These are phyloP conservation scores for Paraurostyla sp. DNA, from an alignment of 73 alveolate genomes.

Conservation along the genomic window DNA sequence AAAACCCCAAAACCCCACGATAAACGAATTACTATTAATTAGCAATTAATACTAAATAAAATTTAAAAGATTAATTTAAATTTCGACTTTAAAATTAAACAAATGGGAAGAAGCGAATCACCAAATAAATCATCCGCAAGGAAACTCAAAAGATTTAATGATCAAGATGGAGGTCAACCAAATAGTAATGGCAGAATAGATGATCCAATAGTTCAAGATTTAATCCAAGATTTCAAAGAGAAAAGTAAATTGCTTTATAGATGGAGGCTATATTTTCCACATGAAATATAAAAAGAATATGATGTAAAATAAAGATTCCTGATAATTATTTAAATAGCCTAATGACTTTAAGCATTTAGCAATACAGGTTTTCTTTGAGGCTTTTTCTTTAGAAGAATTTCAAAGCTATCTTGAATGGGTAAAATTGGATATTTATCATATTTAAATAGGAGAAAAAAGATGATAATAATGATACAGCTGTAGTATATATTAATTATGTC, in stretches of 20 bases:
- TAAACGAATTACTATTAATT: too few species aligned
- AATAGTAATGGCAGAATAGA: not conserved
- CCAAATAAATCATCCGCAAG: too few species aligned
- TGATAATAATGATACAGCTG: conserved; percentile 17
- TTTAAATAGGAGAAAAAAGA: conserved; percentile 14
- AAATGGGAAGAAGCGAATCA: too few species aligned
- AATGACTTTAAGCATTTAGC: conserved; percentile 70
- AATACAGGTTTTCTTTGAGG: conserved; percentile 63
- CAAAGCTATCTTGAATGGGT: conserved; percentile 64
- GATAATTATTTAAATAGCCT: not conserved
- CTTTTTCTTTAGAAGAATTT: conserved; percentile 52
- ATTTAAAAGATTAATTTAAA: too few species aligned
- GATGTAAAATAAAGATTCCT: conserved; percentile 51
- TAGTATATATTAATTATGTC: conserved; percentile 26
- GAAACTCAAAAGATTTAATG: too few species aligned
- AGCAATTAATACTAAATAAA: too few species aligned
- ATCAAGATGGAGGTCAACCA: too few species aligned
- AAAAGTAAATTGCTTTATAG: conserved; percentile 44
- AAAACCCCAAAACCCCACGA: too few species aligned
- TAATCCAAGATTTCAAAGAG: conserved; percentile 23
- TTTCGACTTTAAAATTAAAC: too few species aligned
- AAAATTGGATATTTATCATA: not conserved
- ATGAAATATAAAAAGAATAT: conserved; percentile 36
- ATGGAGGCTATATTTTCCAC: conserved; percentile 71
- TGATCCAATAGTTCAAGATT: not conserved